phyloP scores from a whole-genome alignment of 306 rosid genomes.

The Trichosanthes cucumerina region DNA sequence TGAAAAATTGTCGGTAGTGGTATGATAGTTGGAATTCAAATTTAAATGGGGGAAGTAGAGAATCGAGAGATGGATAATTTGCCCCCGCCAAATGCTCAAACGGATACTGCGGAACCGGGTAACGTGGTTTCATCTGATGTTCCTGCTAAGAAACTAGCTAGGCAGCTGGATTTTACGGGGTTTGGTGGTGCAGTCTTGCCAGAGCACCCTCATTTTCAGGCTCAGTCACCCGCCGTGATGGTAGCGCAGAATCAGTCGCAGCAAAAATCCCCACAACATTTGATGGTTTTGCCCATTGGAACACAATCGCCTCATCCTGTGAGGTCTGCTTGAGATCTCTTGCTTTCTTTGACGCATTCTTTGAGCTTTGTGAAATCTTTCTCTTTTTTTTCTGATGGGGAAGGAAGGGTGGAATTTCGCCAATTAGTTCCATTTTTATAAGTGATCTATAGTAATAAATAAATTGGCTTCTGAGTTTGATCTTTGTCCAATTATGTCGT shows the following conservation, averaged over 20 bases:
- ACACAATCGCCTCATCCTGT: neutral
- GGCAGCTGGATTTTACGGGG: slow-evolving; percentile 13
- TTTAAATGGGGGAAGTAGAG: slow-evolving; percentile 10
- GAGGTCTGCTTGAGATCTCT: slow-evolving; percentile 5
- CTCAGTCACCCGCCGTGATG: neutral
- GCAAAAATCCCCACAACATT: neutral
- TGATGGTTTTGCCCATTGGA: slow-evolving; percentile 1
- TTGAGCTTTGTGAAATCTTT: neutral
- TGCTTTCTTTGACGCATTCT: neutral
- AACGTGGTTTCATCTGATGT: neutral
- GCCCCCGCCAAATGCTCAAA: neutral
- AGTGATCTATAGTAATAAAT: neutral
- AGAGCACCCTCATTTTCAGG: slow-evolving; percentile 6
- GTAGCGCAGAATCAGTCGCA: slow-evolving; percentile 6
- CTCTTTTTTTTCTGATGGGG: neutral
- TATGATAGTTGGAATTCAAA: neutral
- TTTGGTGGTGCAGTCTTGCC: slow-evolving; percentile 5
- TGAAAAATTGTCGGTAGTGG: neutral
- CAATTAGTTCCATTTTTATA: neutral
- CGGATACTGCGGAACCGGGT: neutral
- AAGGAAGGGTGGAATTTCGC: neutral
- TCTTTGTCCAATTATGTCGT: neutral
- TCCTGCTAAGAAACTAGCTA: slow-evolving; percentile 9
- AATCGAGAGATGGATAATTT: neutral
- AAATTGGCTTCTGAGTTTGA: neutral